phyloP scores from a whole-genome alignment of 2,329 filamentous ascomycete genomes.

The Sporothrix protearum region DNA sequence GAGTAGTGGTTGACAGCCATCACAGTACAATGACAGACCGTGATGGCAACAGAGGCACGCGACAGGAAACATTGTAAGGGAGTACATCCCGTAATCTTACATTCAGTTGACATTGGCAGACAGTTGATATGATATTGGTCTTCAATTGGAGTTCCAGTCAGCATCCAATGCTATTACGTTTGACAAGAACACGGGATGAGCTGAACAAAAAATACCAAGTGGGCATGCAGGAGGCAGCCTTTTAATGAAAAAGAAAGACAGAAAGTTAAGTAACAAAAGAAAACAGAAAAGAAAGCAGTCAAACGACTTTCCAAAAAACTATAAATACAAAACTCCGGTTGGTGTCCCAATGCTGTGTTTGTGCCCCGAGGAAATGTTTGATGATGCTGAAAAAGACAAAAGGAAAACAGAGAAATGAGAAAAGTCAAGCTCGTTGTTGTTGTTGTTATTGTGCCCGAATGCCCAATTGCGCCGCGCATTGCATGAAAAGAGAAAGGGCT shows the following conservation, averaged over 20 bases:
- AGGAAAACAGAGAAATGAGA: neutral
- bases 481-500: neutral
- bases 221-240: neutral
- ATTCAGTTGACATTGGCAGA: neutral
- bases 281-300: neutral
- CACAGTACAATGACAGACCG: neutral
- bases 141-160: neutral
- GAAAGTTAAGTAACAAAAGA: neutral
- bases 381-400: neutral
- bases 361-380: conserved; percentile 11
- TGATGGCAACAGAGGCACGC: neutral
- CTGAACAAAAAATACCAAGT: neutral
- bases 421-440: conserved; percentile 2
- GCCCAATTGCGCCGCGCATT: conserved; percentile 20
- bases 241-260: neutral
- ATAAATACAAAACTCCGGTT: conserved; percentile 8
- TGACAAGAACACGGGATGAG: neutral
- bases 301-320: neutral
- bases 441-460: conserved; percentile 8
- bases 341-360: conserved; percentile 17
- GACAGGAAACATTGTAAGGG: neutral
- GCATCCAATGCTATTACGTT: neutral
- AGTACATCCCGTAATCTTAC: neutral
- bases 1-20: neutral
- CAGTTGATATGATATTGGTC: neutral